These are phyloP conservation scores for Musa beccarii DNA, from an alignment of 176 grass and related monocot species.

Conservation along the genomic window DNA sequence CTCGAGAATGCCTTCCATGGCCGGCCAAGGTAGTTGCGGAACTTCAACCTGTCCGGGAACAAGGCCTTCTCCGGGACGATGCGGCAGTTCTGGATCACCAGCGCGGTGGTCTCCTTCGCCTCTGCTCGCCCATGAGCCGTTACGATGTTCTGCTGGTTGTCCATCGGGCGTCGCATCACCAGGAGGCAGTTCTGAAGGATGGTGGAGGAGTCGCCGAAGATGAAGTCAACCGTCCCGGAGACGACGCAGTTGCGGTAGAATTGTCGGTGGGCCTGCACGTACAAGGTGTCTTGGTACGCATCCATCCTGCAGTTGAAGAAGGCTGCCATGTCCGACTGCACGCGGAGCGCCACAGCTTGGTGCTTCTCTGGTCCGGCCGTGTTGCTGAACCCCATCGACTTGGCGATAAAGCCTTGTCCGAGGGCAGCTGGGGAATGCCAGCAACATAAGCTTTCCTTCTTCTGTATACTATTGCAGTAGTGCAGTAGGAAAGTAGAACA, in stretches of 20 bases:
- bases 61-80: neutral
- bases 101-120: neutral
- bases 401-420: slow-evolving; percentile 1
- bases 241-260: slow-evolving; percentile 11
- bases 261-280: neutral
- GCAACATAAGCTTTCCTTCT: neutral
- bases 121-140: neutral
- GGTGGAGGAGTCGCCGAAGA: slow-evolving; percentile 4
- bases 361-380: neutral
- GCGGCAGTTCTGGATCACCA: slow-evolving; percentile 8
- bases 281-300: slow-evolving; percentile 1
- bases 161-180: neutral
- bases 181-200: slow-evolving; percentile 4
- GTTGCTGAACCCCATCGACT: slow-evolving; percentile 8
- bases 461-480: neutral
- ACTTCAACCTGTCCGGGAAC: neutral
- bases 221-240: slow-evolving; percentile 3
- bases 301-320: slow-evolving; percentile 12
- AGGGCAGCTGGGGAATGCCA: neutral
- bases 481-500: neutral
- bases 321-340: slow-evolving; percentile 2
- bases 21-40: slow-evolving; percentile 3
- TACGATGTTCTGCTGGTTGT: neutral
- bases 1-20: neutral
- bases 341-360: slow-evolving; percentile 2